A percentile compares a stretch with the other conserved stretches of the same genome.
These are phyloP conservation scores for Aspergillus sp. DNA, from an alignment of 2,329 filamentous ascomycete genomes.

Conservation along the genomic window DNA sequence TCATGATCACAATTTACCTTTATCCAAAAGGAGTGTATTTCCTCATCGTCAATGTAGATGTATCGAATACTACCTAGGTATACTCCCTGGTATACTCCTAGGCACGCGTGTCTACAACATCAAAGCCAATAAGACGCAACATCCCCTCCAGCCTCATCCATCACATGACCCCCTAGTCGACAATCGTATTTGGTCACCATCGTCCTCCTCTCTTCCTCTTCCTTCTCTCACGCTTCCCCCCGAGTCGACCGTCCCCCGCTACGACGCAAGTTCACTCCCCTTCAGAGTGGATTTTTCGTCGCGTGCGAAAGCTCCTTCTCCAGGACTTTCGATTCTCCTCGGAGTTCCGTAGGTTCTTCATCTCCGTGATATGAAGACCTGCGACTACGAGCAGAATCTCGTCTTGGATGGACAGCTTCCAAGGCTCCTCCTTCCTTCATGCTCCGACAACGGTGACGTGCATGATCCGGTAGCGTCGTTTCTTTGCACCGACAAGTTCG, in stretches of 20 bases:
- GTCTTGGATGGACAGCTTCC: conserved; percentile 47
- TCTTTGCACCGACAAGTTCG: conserved; percentile 32
- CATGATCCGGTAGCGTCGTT: conserved; percentile 50
- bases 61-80: too few relatives aligned
- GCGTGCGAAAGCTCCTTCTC: conserved; percentile 46
- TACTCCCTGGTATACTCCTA: too few relatives aligned
- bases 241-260: conserved; percentile 39
- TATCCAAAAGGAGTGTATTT: too few relatives aligned
- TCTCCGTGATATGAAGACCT: conserved; percentile 25
- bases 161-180: conserved; percentile 25
- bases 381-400: conserved; percentile 27
- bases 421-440: conserved; percentile 46
- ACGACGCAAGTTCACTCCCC: conserved; percentile 21
- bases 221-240: conserved; percentile 45
- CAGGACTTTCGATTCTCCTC: conserved; percentile 25
- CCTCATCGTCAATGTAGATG: too few relatives aligned
- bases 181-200: conserved; percentile 25
- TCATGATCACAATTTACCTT: too few relatives aligned
- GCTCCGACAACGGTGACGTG: conserved; percentile 34
- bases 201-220: conserved; percentile 27
- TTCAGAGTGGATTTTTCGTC: conserved; percentile 42
- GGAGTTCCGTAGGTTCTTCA: conserved; percentile 20
- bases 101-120: too few relatives aligned
- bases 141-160: conserved; percentile 10
- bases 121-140: background rate